A percentile compares a stretch with the other conserved stretches of the same genome.
Conservation (phyloP, 176 grass and related monocot genomes). For the Sorghum bicolor region DNA sequence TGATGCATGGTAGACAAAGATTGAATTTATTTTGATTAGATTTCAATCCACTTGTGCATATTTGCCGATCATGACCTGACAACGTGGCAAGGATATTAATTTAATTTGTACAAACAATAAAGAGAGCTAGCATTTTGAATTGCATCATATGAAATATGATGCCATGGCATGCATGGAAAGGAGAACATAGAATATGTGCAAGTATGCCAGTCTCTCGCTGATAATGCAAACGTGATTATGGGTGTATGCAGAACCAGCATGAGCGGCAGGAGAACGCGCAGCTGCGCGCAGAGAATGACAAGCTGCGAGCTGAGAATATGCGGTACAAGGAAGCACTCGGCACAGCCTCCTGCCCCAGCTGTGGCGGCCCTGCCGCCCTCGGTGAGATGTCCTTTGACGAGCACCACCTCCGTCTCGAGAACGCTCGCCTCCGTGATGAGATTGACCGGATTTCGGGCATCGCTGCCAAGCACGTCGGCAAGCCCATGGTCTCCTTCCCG, state of each 20-base stretch:
- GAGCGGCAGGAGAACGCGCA: conserved; percentile 73
- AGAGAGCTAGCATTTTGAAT: not conserved
- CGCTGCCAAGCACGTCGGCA: conserved; percentile 79
- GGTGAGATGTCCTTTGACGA: conserved; percentile 98
- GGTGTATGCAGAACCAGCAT: conserved; percentile 61
- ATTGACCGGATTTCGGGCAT: conserved; percentile 90
- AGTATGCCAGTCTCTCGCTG: not conserved
- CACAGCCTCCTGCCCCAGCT: conserved; percentile 79
- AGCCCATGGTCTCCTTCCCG: conserved; percentile 57
- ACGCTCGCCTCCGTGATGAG: conserved; percentile 73
- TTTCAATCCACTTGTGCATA: not conserved
- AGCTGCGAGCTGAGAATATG: conserved; percentile 74
- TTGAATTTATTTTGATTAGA: not conserved
- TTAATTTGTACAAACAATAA: not conserved
- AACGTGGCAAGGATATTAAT: not conserved
- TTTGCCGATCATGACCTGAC: not conserved
- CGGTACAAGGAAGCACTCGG: conserved; percentile 74
- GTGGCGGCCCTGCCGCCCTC: conserved; percentile 67
- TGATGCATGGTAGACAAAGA: not conserved
- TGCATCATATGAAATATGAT: not conserved
- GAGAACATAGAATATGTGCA: not conserved
- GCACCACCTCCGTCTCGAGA: conserved; percentile 84
- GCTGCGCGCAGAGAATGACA: conserved; percentile 81
- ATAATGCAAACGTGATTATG: not conserved
- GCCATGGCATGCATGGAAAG: not conserved